Conservation (phyloP, 192 early-diverging fungal species). For the Physocladia obscura region DNA sequence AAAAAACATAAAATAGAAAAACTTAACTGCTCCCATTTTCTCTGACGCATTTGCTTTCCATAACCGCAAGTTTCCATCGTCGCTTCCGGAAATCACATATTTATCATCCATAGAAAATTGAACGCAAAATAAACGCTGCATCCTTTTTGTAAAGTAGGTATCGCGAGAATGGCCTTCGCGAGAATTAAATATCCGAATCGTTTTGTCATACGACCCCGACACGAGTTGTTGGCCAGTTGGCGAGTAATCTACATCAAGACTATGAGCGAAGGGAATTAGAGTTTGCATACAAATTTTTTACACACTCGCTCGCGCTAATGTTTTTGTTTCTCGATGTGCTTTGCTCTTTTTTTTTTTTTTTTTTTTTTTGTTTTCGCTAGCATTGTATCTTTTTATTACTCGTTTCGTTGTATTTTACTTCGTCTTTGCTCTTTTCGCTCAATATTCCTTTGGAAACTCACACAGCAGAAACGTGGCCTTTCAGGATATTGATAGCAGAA, state of each 20-base stretch:
- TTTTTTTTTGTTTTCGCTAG: neutral
- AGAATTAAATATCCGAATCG: slow-evolving; percentile 83
- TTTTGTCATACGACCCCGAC: slow-evolving; percentile 93
- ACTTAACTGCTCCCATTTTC: slow-evolving; percentile 67
- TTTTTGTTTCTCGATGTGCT: no score
- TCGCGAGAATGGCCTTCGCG: slow-evolving; percentile 82
- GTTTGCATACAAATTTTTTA: slow-evolving; percentile 17
- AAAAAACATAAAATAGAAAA: slow-evolving; percentile 6
- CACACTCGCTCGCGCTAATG: neutral
- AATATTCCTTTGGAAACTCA: no score
- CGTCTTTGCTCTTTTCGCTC: no score
- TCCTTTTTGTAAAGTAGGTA: slow-evolving; percentile 96
- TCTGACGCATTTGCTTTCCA: slow-evolving; percentile 96
- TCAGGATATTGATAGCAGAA: slow-evolving; percentile 78
- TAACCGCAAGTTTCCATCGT: slow-evolving; percentile 95
- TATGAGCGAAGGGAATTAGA: slow-evolving; percentile 15
- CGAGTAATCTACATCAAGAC: slow-evolving; percentile 94
- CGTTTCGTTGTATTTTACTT: no score
- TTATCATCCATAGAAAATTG: slow-evolving; percentile 93
- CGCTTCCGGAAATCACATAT: slow-evolving; percentile 90
- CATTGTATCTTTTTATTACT: no score
- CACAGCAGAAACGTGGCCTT: slow-evolving; percentile 98
- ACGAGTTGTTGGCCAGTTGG: slow-evolving; percentile 96
- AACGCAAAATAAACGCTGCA: slow-evolving; percentile 93
- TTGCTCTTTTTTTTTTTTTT: no score